Evolutionary conservation across 352 stramenopile genomes (phyloP).

Genomic region (Globisporangium iwayamae): DNA sequence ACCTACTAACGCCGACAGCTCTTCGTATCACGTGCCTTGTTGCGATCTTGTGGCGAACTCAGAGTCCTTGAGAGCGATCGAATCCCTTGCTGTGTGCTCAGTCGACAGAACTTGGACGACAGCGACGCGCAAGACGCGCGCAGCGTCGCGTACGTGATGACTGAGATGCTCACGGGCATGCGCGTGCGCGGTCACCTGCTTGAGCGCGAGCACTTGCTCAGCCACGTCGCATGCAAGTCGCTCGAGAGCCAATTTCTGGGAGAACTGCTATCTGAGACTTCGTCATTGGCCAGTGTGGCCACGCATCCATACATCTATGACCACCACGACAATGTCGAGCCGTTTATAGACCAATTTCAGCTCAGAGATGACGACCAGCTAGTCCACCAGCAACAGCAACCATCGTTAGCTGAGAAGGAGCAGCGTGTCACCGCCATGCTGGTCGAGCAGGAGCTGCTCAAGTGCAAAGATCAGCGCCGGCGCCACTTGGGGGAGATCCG

Average conservation of each 20-base stretch:
- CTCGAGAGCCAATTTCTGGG: slow-evolving; percentile 30
- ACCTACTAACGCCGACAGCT: no score
- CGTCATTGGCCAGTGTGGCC: slow-evolving; percentile 12
- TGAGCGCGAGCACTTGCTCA: slow-evolving; percentile 28
- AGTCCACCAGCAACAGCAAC: not conserved
- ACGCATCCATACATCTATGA: slow-evolving; percentile 20
- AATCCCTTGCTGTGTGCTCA: slow-evolving; percentile 26
- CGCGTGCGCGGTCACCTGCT: slow-evolving; percentile 31
- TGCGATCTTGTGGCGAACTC: no score
- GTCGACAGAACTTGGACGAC: slow-evolving; percentile 13
- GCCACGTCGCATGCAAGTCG: slow-evolving; percentile 19
- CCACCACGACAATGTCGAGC: not conserved
- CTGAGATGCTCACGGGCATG: slow-evolving; percentile 56
- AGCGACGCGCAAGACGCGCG: slow-evolving; percentile 33
- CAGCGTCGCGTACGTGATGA: slow-evolving; percentile 54
- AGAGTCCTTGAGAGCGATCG: slow-evolving; percentile 32
- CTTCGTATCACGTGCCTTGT: no score
- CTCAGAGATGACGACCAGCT: not conserved
- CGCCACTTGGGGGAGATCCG: slow-evolving; percentile 41
- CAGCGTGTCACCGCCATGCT: slow-evolving; percentile 24
- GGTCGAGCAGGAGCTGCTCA: slow-evolving; percentile 37
- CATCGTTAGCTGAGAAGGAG: not conserved
- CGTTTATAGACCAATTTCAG: not conserved
- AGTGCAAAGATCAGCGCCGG: slow-evolving; percentile 33
- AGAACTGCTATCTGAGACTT: slow-evolving; percentile 20